A percentile compares a stretch with the other conserved stretches of the same genome.
phyloP scores from a whole-genome alignment of 2,329 filamentous ascomycete species.

The Aspergillus floridensis region DNA sequence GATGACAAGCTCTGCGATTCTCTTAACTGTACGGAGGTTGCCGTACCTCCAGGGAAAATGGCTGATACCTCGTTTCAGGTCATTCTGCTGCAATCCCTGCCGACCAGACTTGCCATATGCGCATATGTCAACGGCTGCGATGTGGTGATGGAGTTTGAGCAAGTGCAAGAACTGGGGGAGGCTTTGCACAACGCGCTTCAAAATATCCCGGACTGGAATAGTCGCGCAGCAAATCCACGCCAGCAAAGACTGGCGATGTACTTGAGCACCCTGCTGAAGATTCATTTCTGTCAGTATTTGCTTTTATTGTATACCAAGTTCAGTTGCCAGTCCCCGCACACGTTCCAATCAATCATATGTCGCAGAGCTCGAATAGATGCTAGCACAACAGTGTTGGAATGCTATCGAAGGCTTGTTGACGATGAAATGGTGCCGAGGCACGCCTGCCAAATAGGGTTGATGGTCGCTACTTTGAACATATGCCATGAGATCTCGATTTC shows the following conservation, averaged over 20 bases:
- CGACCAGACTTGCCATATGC: background rate
- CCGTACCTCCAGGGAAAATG: background rate
- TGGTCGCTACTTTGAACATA: background rate
- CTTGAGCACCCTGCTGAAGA: background rate
- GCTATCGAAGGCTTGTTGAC: background rate
- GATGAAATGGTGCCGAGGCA: background rate
- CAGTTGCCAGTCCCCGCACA: background rate
- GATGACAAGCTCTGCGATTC: background rate
- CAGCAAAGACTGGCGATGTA: background rate
- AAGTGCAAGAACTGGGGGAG: background rate
- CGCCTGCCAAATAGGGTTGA: background rate
- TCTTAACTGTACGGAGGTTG: background rate
- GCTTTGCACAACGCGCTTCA: background rate
- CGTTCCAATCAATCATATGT: background rate
- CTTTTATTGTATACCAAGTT: background rate
- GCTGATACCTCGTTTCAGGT: background rate
- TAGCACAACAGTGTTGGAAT: background rate
- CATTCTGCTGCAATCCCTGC: background rate
- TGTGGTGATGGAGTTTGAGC: background rate
- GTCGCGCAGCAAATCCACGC: background rate
- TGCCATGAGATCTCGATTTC: background rate
- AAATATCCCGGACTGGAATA: background rate
- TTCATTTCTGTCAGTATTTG: background rate
- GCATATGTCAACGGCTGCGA: background rate
- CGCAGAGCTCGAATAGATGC: background rate